Evolutionary conservation across 495 filamentous ascomycete genomes (phyloP), one percentile per base, ranked within the genome.

Genomic region (Penicillium salamii): DNA sequence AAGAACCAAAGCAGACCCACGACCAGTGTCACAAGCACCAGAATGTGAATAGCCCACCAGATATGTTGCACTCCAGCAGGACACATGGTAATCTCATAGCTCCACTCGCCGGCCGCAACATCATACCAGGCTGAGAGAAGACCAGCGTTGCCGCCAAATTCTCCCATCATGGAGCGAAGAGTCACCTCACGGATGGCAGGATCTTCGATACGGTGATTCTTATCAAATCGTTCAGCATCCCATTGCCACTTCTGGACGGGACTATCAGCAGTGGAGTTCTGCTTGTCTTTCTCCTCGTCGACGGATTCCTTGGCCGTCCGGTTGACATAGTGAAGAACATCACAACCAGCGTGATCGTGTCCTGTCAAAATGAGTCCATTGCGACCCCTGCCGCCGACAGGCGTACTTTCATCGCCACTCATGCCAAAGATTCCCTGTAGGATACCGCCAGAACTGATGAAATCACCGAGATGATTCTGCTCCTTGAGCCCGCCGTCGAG

Each of bases 161-260:
- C 87, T 19, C 92, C 93, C 93, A 98, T 98, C 93, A 98, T 97
- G 56, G 90, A 95, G n/a, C 90, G 80, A 5, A 97, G 86, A 0
- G 93, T 98, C 43, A 97, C 81, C 68, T 97, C 93, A 2, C 91
- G 72, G n/a, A 96, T 74, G 0, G 70, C 72, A 0, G 73, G 71
- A 0, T 45, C 52, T 0, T 54, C 37, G 1, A 29, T 37, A 12
- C 49, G 46, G 46, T 37, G 40, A 17, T 13, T 33, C 23, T 42
- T 41, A 13, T 42, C 14, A 34, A 66, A 69, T n/a, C 65, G 67
- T 47, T 44, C 62, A 17, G 63, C 64, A 45, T 54, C 52, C 70
- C 71, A 71, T 24, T 49, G 47, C 70, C 69, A 71, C 31, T 50
- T 18, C 32, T 55, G 39, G 14, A 41, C 18, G 35, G 50, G 37